Conservation (phyloP, 2,329 filamentous ascomycete genomes). For the Cucurbitaria berberidis region DNA sequence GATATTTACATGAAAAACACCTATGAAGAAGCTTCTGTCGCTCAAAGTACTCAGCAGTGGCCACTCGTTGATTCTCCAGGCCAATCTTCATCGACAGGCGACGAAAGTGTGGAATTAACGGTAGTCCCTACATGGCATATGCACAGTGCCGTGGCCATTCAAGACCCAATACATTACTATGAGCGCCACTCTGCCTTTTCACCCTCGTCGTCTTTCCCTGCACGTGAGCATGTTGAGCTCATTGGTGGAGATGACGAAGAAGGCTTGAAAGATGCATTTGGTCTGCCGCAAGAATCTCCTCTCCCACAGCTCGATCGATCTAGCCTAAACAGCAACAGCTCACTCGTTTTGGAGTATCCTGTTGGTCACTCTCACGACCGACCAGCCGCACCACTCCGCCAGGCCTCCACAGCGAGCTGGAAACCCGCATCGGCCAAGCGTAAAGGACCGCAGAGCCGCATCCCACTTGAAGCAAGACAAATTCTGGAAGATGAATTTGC, state of each 20-base stretch:
- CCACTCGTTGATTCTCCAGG: not conserved
- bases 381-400: conserved; percentile 13
- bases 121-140: conserved; percentile 1
- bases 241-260: not conserved
- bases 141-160: not conserved
- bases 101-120: not conserved
- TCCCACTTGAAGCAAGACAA: conserved; percentile 39
- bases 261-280: not conserved
- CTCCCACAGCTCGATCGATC: not conserved
- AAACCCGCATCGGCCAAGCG: conserved; percentile 44
- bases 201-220: conserved; percentile 11
- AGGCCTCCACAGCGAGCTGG: conserved; percentile 21
- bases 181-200: not conserved
- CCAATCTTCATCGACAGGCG: not conserved
- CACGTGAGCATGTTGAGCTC: not conserved
- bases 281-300: not conserved
- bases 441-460: conserved; percentile 40
- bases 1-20: conserved; percentile 8
- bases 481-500: conserved; percentile 46
- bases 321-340: not conserved
- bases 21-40: not conserved
- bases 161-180: not conserved
- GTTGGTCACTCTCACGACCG: not conserved
- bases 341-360: not conserved
- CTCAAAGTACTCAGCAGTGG: conserved; percentile 3